Evolutionary conservation across 495 filamentous ascomycete species (phyloP).

Genomic region (Usnea hakonensis): DNA sequence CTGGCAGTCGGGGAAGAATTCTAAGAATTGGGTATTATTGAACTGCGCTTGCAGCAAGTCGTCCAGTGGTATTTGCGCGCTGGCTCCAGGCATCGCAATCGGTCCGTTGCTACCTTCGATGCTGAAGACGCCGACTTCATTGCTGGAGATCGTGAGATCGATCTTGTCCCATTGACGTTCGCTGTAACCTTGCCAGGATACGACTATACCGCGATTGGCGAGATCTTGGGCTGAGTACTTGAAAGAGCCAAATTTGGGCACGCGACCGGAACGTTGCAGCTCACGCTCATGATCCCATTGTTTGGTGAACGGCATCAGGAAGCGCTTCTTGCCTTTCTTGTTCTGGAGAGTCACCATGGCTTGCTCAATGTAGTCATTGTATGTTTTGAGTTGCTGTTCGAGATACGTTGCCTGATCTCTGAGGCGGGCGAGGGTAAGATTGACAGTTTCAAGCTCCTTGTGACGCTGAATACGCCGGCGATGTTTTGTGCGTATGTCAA

Average conservation of each 20-base stretch:
- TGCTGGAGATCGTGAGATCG: slow-evolving; percentile 87
- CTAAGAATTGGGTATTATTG: slow-evolving; percentile 90
- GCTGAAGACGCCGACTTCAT: slow-evolving; percentile 90
- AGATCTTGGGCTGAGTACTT: slow-evolving; percentile 89
- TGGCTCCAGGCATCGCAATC: slow-evolving; percentile 93
- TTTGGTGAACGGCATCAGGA: slow-evolving; percentile 94
- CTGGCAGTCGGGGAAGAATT: slow-evolving; percentile 81
- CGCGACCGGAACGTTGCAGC: slow-evolving; percentile 78
- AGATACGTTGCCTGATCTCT: slow-evolving; percentile 89
- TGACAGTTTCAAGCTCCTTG: slow-evolving; percentile 81
- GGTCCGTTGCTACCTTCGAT: slow-evolving; percentile 86
- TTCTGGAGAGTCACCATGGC: slow-evolving; percentile 97
- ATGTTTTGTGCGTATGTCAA: slow-evolving; percentile 96
- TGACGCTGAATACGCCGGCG: slow-evolving; percentile 82
- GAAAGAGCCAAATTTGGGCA: slow-evolving; percentile 94
- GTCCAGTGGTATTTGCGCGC: slow-evolving; percentile 81
- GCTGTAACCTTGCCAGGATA: slow-evolving; percentile 75
- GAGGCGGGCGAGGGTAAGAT: slow-evolving; percentile 72
- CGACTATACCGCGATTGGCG: slow-evolving; percentile 86
- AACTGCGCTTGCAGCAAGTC: slow-evolving; percentile 95
- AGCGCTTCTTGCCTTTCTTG: slow-evolving; percentile 91
- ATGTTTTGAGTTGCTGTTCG: slow-evolving; percentile 89
- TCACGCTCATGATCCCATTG: slow-evolving; percentile 98
- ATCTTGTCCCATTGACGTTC: slow-evolving; percentile 86
- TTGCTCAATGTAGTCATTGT: slow-evolving; percentile 99